Conservation (phyloP, 192 early-diverging fungal genomes). For the Gaertneriomyces semiglobifer region DNA sequence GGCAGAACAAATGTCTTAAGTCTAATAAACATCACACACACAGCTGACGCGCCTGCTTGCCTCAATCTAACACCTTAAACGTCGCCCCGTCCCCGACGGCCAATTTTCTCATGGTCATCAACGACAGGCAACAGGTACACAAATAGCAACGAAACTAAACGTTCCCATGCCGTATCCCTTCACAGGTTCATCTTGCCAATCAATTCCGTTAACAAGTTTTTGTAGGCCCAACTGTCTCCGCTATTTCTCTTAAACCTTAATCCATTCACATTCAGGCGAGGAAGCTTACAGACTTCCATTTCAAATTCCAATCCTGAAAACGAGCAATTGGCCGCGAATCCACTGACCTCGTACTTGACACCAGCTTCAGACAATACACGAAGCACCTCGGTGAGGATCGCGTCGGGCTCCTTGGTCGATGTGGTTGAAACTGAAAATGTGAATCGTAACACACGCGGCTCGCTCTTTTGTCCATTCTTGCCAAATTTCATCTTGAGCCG, state of each 20-base stretch:
- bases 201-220: slow-evolving; percentile 51
- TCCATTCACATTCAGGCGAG: slow-evolving; percentile 49
- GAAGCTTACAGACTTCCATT: slow-evolving; percentile 60
- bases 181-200: slow-evolving; percentile 54
- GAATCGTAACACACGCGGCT: slow-evolving; percentile 55
- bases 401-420: slow-evolving; percentile 54
- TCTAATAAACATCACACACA: no score
- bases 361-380: slow-evolving; percentile 40
- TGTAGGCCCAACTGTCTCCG: slow-evolving; percentile 59
- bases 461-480: slow-evolving; percentile 20
- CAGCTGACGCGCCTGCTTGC: no score
- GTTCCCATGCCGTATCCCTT: not conserved
- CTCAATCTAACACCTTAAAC: no score
- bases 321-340: slow-evolving; percentile 35
- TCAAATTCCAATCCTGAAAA: slow-evolving; percentile 56
- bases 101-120: no score
- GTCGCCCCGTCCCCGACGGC: no score
- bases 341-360: slow-evolving; percentile 27
- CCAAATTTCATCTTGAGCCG: slow-evolving; percentile 34
- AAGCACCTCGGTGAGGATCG: slow-evolving; percentile 45
- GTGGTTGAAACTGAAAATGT: slow-evolving; percentile 56
- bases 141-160: not conserved
- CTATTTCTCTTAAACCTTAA: slow-evolving; percentile 54
- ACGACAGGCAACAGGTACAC: no score
- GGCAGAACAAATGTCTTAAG: no score